Conservation (phyloP, 1,284 basidiomycete genomes). For the Pterulicium gracile region DNA sequence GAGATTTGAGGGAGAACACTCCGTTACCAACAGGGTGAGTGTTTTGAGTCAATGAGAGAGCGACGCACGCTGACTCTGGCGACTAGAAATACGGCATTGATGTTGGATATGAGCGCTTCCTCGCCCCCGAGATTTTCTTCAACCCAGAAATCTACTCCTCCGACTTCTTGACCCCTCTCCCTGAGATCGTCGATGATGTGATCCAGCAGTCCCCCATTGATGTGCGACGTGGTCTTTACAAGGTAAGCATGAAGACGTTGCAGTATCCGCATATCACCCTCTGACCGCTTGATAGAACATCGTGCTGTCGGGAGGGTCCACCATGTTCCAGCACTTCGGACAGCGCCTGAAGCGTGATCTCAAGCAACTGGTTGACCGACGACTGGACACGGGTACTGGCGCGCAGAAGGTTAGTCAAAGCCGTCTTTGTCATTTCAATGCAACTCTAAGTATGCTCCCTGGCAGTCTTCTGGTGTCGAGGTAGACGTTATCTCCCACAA, state of each 20-base stretch:
- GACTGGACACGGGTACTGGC: constrained; percentile 79
- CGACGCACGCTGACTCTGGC: background rate
- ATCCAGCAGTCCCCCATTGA: constrained; percentile 96
- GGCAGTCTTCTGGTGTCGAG: constrained; percentile 87
- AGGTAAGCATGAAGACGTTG: constrained; percentile 35
- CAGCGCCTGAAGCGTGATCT: constrained; percentile 92
- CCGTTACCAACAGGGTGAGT: constrained; percentile 82
- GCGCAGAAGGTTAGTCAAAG: constrained; percentile 55
- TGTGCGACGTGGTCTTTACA: constrained; percentile 89
- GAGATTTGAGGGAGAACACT: constrained; percentile 88
- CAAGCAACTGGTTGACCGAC: constrained; percentile 86
- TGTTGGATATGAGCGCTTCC: constrained; percentile 97
- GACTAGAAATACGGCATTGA: constrained; percentile 81
- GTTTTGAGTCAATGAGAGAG: background rate
- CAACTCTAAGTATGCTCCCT: constrained; percentile 4
- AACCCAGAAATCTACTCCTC: constrained; percentile 98
- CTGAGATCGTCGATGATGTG: constrained; percentile 93
- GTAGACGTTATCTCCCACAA: constrained; percentile 99
- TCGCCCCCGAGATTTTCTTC: constrained; percentile 99
- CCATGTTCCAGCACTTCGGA: constrained; percentile 98
- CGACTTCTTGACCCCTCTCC: constrained; percentile 95
- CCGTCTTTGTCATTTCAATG: constrained; percentile 1
- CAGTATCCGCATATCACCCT: constrained; percentile 2
- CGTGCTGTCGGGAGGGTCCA: constrained; percentile 89
- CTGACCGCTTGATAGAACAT: constrained; percentile 55